These are phyloP conservation scores for Aspergillus ochraceus DNA, from an alignment of 2,329 filamentous ascomycete genomes.

Conservation along the genomic window DNA sequence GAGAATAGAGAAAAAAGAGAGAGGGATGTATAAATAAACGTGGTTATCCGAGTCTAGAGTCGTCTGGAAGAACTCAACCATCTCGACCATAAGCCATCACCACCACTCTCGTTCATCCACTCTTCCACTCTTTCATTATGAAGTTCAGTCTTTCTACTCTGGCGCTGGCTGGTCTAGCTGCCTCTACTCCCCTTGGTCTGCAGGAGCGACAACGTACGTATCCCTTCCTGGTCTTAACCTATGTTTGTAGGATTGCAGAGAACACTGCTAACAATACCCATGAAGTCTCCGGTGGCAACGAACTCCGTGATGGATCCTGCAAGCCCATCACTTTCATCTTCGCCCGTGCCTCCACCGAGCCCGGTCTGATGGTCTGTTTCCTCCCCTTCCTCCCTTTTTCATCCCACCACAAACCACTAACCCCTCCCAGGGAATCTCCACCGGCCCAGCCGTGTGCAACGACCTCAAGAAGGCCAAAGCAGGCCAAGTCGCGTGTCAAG, in stretches of 20 bases:
- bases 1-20: too few relatives aligned
- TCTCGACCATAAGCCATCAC: too few relatives aligned
- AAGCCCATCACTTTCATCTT: slow-evolving; percentile 39
- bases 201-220: not conserved
- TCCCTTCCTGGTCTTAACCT: not conserved
- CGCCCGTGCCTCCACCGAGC: slow-evolving; percentile 40
- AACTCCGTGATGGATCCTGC: slow-evolving; percentile 36
- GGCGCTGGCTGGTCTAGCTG: not conserved
- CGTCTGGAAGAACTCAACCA: not conserved
- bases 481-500: slow-evolving; percentile 37
- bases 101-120: not conserved
- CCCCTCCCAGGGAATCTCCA: slow-evolving; percentile 21
- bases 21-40: too few relatives aligned
- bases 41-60: not conserved
- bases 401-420: not conserved
- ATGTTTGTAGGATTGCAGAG: not conserved
- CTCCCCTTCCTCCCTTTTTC: not conserved
- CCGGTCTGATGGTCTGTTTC: slow-evolving; percentile 34
- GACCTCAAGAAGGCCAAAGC: slow-evolving; percentile 18
- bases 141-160: not conserved
- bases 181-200: not conserved
- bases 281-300: slow-evolving; percentile 23
- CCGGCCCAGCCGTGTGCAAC: slow-evolving; percentile 25
- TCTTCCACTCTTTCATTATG: not conserved
- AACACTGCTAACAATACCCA: not conserved